Evolutionary conservation across 2,329 filamentous ascomycete genomes (phyloP).

Genomic region (Fusarium tupiense): DNA sequence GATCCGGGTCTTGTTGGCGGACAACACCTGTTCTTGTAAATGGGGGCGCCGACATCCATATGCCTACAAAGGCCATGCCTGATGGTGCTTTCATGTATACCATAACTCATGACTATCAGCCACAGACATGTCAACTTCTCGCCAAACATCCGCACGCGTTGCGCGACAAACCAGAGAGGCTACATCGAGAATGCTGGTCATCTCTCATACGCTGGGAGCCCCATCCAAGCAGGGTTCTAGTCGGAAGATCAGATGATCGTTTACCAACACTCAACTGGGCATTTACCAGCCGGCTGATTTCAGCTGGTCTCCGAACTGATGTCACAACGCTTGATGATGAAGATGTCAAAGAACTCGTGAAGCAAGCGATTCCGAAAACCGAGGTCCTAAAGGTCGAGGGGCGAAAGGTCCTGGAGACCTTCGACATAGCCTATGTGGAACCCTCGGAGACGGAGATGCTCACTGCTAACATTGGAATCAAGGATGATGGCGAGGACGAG

Average conservation of each 20-base stretch:
- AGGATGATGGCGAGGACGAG: neutral
- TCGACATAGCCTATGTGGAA: slow-evolving; percentile 40
- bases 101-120: slow-evolving; percentile 40
- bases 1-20: slow-evolving; percentile 41
- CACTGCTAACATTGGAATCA: neutral
- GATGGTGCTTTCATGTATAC: slow-evolving; percentile 43
- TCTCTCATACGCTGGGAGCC: slow-evolving; percentile 35
- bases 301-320: slow-evolving; percentile 40
- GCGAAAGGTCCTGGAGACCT: slow-evolving; percentile 37
- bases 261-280: slow-evolving; percentile 41
- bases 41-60: slow-evolving; percentile 39
- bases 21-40: slow-evolving; percentile 43
- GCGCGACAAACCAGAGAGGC: slow-evolving; percentile 26
- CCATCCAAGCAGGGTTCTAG: slow-evolving; percentile 1
- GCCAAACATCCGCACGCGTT: slow-evolving; percentile 38
- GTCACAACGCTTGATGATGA: slow-evolving; percentile 33
- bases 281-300: slow-evolving; percentile 36
- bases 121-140: slow-evolving; percentile 41
- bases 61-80: slow-evolving; percentile 40
- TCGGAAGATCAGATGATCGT: slow-evolving; percentile 5
- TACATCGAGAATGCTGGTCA: slow-evolving; percentile 39
- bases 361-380: slow-evolving; percentile 34
- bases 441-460: slow-evolving; percentile 13
- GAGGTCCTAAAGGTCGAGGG: slow-evolving; percentile 32
- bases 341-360: slow-evolving; percentile 34